Base-by-base conservation (phyloP, 768 basidiomycete species). In the Saitozyma sp. region DNA sequence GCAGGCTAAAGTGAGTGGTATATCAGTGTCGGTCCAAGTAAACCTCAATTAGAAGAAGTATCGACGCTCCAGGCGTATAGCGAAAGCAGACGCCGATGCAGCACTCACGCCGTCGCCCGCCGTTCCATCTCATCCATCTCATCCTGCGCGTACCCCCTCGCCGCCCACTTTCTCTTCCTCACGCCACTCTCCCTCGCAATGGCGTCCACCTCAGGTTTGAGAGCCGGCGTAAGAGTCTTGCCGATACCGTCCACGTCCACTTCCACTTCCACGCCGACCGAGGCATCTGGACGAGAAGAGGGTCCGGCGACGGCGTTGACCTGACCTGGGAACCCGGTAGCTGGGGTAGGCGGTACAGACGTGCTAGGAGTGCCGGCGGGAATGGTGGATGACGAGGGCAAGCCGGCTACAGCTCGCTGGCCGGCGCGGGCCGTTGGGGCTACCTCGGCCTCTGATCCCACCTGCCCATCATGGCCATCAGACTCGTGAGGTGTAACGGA, bases 121-220 rank as follows among this genome's bases (percentile, higher is more conserved):
- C 53, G 48, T 43, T 63, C 57, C 16, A 66, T 11, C 13, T 52
- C 17, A 6, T 59, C 57, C 40, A 54, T 50, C 58, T 62, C 62
- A 13, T 49, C 45, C 19, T 17, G 37, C 13, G 16, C 55, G 40
- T 59, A 66, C n/a, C 58, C 58, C 43, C 46, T 54, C 4, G 50
- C 51, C 8, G 54, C 61, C 51, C 56, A 63, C 43, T 63, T 62
- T 46, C 65, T 37, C 45, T 66, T 66, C 49, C 65, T 56, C 14
- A 37, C 37, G 9, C 38, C 3, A 7, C 40, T 19, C 20, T 53
- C 59, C 59, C 49, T 52, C 3, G 16, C 50, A n/a, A 52, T 5
- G 13, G 3, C 29, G 37, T 39, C 29, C 41, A 11, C 54, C 41
- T 42, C 54, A 2, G 29, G 8, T 16, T 56, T 14, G 5, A 11